phyloP scores from a whole-genome alignment of 2,329 filamentous ascomycete species.

The Phyllosticta capitalensis region DNA sequence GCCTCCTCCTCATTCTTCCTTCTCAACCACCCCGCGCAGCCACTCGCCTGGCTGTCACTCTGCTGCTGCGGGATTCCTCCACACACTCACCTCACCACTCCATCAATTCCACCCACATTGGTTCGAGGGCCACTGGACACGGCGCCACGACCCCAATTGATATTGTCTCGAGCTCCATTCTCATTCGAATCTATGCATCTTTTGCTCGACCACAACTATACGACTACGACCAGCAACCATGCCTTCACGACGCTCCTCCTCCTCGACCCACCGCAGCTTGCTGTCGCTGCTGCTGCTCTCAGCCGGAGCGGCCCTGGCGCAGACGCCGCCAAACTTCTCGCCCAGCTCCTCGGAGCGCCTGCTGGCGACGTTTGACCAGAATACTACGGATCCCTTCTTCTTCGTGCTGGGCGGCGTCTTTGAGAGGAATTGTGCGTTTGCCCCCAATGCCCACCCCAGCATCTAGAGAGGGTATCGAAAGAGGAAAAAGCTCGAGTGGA shows the following conservation, averaged over 20 bases:
- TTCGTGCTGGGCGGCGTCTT: slow-evolving; percentile 7
- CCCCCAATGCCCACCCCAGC: background rate
- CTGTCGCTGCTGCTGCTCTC: background rate
- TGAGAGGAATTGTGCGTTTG: background rate
- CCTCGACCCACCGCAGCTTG: background rate
- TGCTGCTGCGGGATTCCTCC: no score
- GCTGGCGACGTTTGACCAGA: slow-evolving; percentile 4
- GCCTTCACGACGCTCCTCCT: background rate
- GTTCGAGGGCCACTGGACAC: no score
- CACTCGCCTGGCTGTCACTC: no score
- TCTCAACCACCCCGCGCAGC: no score
- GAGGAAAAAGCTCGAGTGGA: no score
- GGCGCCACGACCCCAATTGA: no score
- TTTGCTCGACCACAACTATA: background rate
- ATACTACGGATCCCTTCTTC: slow-evolving; percentile 2
- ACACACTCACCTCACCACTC: no score
- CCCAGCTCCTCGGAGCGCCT: slow-evolving; percentile 2
- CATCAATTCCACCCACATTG: no score
- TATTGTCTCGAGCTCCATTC: no score
- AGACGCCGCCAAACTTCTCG: slow-evolving; percentile 4
- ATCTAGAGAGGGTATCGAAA: background rate
- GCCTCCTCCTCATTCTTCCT: no score
- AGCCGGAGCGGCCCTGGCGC: background rate
- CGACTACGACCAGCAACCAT: background rate
- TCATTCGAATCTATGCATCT: no score